Base-by-base conservation (phyloP, 2,329 filamentous ascomycete genomes). In the Penicillium rolfsii region DNA sequence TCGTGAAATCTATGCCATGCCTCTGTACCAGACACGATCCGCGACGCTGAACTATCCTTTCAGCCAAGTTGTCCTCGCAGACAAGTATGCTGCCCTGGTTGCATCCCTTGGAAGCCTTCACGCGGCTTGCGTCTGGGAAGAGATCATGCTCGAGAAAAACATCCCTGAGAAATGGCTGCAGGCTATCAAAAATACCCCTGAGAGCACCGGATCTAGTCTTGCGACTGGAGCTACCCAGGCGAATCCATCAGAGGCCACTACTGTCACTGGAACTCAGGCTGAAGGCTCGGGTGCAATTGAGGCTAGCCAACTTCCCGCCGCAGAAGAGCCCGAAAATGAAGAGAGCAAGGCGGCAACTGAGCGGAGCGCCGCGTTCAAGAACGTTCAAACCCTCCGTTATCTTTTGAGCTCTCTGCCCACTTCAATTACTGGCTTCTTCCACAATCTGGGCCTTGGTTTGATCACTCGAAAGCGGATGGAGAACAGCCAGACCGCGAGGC, bases 401-500 rank as follows among this genome's bases (percentile, higher is more conserved):
- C 81, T 98, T 11, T 83, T 98, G 12, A 89, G 90, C 69, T 89
- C 91, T 36, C 85, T 96, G 68, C 88, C 93, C 24, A 87, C 88
- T 8, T 89, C 89, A 3, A 89, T 93, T n/a, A 90, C 91, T 19
- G 89, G 90, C 0, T 90, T 98, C 67, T 90, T 97, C 72, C 91
- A 96, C 71, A 89, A 88, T 1, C 81, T 98, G 46, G 94, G 94
- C 12, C 95, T 92, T 74, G 86, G 90, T 16, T 81, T 98, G 24
- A 83, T 96, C 4, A 87, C 87, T 46, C 90, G 91, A 60, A 87
- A 93, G 53, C 87, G 87, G 63, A 83, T 86, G 30, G 93, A 97
- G n/a, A 46, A 46, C 43, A 46, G 14, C 43, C n/a, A 24, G 4
- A 54, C 38, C 9, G 52, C 52, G 70, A 86, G 83, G 70, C 86